A percentile compares a stretch with the other conserved stretches of the same genome.
phyloP scores from a whole-genome alignment of 2,329 filamentous ascomycete genomes.

The Blastomyces percursus region DNA sequence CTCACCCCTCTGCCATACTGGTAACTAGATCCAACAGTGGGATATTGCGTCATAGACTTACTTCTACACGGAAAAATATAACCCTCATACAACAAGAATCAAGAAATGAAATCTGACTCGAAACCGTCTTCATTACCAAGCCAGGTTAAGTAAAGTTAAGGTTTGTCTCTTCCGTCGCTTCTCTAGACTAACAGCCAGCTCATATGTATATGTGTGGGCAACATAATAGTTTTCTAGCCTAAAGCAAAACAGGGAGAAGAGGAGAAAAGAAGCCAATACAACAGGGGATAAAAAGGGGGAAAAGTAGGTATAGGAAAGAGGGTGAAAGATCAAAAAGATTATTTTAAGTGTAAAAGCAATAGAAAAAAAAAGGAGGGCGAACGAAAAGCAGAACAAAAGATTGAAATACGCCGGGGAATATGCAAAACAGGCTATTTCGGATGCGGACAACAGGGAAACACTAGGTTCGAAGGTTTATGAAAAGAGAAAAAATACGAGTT shows the following conservation, averaged over 20 bases:
- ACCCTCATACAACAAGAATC: too few relatives aligned
- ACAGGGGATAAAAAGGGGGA: neutral
- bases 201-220: neutral
- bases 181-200: neutral
- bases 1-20: too few relatives aligned
- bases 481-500: neutral
- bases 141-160: neutral
- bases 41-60: neutral
- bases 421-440: conserved; percentile 2
- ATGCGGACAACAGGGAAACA: neutral
- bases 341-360: too few relatives aligned
- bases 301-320: too few relatives aligned
- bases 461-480: neutral
- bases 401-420: conserved; percentile 1
- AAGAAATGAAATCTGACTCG: neutral
- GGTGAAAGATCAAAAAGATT: too few relatives aligned
- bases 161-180: neutral
- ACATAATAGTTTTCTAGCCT: neutral
- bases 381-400: neutral
- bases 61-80: neutral
- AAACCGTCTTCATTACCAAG: neutral
- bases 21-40: too few relatives aligned
- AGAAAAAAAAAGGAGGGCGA: neutral
- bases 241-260: neutral
- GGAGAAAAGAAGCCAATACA: neutral